Evolutionary conservation across 805 yeast species (phyloP).

Genomic region (Metschnikowia lochheadii): DNA sequence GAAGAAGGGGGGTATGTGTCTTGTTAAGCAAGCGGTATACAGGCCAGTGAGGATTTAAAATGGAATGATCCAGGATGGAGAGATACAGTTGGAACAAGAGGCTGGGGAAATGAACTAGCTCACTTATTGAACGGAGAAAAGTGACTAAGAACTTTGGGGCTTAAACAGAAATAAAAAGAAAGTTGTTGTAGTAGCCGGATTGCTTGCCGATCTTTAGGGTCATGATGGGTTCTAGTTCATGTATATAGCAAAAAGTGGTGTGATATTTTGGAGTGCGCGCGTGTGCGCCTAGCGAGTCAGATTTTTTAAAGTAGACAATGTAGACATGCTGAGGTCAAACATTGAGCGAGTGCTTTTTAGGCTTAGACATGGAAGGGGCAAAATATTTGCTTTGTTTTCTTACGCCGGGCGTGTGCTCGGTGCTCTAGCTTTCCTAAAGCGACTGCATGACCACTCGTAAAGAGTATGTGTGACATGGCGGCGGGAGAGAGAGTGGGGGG

Average conservation of each 20-base stretch:
- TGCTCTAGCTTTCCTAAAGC: too few relatives aligned
- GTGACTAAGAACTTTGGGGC: neutral
- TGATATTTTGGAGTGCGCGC: slow-evolving; percentile 3
- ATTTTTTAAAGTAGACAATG: neutral
- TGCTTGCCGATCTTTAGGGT: neutral
- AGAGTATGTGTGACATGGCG: too few relatives aligned
- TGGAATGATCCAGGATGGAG: neutral
- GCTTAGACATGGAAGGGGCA: neutral
- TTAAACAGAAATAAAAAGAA: neutral
- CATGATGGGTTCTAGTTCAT: neutral
- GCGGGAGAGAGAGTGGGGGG: too few relatives aligned
- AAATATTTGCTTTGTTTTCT: neutral
- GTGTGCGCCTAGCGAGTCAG: neutral
- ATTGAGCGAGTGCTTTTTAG: neutral
- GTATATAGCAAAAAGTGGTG: slow-evolving; percentile 4
- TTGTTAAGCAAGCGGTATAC: too few relatives aligned
- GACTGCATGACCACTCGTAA: too few relatives aligned
- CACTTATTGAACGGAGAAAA: neutral
- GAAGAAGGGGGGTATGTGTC: too few relatives aligned
- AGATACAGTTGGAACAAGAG: neutral
- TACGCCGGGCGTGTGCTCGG: neutral
- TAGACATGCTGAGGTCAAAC: neutral
- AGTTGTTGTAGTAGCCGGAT: neutral
- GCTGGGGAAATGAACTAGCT: neutral
- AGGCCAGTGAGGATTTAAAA: too few relatives aligned